Evolutionary conservation across 768 basidiomycete species (phyloP), one percentile per base, ranked within the genome.

Genomic region (Leucocoprinus leucothites): DNA sequence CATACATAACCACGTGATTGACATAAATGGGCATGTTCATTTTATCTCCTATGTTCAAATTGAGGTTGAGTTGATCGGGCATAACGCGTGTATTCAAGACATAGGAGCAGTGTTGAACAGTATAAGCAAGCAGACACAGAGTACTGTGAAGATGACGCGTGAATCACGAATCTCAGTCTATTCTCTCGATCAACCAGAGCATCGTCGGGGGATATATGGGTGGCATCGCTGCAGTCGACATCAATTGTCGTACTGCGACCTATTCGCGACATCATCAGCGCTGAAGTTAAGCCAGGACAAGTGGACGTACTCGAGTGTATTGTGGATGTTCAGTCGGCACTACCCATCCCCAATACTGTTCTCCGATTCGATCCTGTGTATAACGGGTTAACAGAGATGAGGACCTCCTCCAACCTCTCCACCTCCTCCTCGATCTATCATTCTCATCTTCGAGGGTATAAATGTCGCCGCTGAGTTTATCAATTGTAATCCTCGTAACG

Each of bases 391-490:
- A 24, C 19, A 34, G 8, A 11, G 6, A 25, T 13, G 3, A 11
- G n/a, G n/a, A n/a, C 90, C 56, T 93, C 87, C 49, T 83, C 79
- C 36, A 83, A 58, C 8, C 60, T 35, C 9, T 61, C 57, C 8
- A 52, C 38, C 8, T 61, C 60, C 9, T 58, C 57, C 51, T 58
- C 56, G 49, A 56, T 56, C 19, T 47, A 22, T 61, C 60, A 51
- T 86, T 82, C 64, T 94, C 89, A 57, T 96, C 92, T 65, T 98
- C 96, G 1, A 96, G 80, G 43, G 83, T 73, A 68, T 89, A 94
- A 8, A 97, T 81, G 51, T 86, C 83, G 57, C 91, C 86, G 4
- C 91, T 83, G 43, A 96, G 81, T 57, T 80, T 83, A 64, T 94
- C 86, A 21, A 96, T 84, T 42, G 94, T 88, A 41, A 81, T 73